phyloP scores from a whole-genome alignment of 129 eudicot genomes.

The Heracleum sosnowskyi region DNA sequence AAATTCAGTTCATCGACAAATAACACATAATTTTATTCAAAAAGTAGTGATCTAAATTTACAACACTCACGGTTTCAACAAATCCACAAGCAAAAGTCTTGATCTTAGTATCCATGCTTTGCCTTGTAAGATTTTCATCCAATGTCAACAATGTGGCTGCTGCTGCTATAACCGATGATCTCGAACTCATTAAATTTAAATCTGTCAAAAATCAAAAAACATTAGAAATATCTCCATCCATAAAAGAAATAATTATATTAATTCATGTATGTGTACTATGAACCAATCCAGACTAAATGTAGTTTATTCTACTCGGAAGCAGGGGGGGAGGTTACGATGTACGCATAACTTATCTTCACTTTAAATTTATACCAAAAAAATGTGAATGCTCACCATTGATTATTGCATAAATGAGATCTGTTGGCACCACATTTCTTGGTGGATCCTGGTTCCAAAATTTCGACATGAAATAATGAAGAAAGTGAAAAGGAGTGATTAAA shows the following conservation, averaged over 20 bases:
- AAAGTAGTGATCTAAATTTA: not conserved
- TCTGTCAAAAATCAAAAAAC: constrained; percentile 26
- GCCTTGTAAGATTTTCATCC: constrained; percentile 41
- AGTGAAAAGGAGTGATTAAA: constrained; percentile 51
- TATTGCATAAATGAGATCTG: constrained; percentile 32
- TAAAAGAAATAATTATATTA: too few relatives aligned
- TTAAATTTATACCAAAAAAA: not conserved
- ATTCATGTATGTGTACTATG: too few relatives aligned
- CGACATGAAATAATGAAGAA: constrained; percentile 30
- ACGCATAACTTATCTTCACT: not conserved
- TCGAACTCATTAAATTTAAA: constrained; percentile 22
- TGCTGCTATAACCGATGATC: constrained; percentile 47
- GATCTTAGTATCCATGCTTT: constrained; percentile 39
- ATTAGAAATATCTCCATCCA: not conserved
- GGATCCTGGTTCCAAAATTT: constrained; percentile 16
- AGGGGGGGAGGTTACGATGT: not conserved
- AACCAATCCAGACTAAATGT: not conserved
- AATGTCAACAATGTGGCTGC: constrained; percentile 51
- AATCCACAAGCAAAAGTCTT: constrained; percentile 18
- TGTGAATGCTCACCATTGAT: constrained; percentile 28
- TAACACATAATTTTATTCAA: not conserved
- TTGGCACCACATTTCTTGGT: constrained; percentile 11
- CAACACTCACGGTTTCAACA: constrained; percentile 40
- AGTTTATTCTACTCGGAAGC: not conserved
- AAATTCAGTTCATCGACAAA: not conserved